phyloP scores from a whole-genome alignment of 2,329 filamentous ascomycete species.

The Chaetoscypha palmicola region DNA sequence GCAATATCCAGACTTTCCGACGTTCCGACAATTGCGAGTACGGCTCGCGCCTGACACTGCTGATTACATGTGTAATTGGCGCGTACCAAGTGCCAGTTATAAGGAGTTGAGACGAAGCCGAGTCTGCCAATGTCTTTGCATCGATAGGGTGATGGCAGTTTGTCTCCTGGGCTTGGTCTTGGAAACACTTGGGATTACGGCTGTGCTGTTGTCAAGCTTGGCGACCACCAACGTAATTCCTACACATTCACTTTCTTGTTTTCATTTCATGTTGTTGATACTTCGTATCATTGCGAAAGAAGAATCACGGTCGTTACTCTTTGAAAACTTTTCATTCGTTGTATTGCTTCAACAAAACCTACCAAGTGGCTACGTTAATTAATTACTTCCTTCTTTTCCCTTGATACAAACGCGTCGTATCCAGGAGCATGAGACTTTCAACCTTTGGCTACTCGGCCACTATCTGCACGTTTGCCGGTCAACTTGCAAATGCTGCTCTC shows the following conservation, averaged over 20 bases:
- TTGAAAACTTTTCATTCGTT: background rate
- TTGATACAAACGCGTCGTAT: background rate
- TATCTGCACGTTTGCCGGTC: conserved; percentile 19
- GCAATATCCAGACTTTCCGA: too few relatives aligned
- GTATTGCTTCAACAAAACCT: background rate
- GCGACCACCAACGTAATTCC: background rate
- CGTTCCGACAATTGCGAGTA: too few relatives aligned
- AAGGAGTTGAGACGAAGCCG: background rate
- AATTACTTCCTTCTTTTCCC: background rate
- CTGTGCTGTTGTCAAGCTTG: conserved; percentile 1
- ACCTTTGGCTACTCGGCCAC: conserved; percentile 3
- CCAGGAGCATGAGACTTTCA: conserved; percentile 1
- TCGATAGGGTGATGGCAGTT: background rate
- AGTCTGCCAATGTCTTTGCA: conserved; percentile 4
- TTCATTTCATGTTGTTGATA: background rate
- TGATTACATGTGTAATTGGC: background rate
- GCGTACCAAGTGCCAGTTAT: background rate
- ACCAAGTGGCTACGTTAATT: background rate
- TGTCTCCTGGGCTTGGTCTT: conserved; percentile 1
- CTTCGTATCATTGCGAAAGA: background rate
- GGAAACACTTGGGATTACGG: conserved; percentile 5
- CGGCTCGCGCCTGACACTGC: background rate
- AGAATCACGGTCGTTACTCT: background rate
- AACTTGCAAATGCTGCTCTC: conserved; percentile 19
- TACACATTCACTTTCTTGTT: background rate